Evolutionary conservation across 768 basidiomycete species (phyloP), one percentile per base, ranked within the genome.

Genomic region (Mycena polygramma): DNA sequence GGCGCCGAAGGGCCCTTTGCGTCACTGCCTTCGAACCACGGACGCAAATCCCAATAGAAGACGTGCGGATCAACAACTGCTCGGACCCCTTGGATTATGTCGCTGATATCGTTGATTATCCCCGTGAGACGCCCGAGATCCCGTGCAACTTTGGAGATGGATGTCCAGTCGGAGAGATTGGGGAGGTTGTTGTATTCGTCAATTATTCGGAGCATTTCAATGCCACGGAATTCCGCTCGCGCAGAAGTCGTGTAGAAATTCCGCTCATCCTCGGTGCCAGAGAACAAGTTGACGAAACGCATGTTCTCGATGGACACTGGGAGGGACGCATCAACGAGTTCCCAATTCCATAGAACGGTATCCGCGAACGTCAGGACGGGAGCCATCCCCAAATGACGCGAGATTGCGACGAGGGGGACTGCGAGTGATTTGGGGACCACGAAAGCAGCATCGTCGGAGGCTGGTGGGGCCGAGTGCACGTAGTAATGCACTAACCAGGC

Each of bases 291-390:
- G 64, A 85, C 82, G 74, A 92, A 89, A 22, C 86, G 89, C 77
- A 97, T 90, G 82, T 98, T 98, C 73, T 89, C 87, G 55, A 86
- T 77, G 54, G 92, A 88, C 36, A 90, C 81, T 52, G 93, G 92
- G 45, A 84, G 78, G 24, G 80, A 79, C 26, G 91, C 84, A 75
- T 92, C 83, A 63, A 88, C 77, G 51, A 89, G 83, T 45, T 90
- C 89, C 86, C 89, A 92, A 78, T 98, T 98, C 95, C 95, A 99
- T 1, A 99, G 87, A 17, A 99, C 97, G 20, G 94, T 96, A 78
- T 98, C 97, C 35, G 97, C 94, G 77, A 96, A 99, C 0, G 97
- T 99, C 73, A 98, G 85, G 71, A 99, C 89, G 6, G 97, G 97
- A 8, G 97, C 96, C n/a, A 97, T 91, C 60, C 90, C 90, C 49